Evolutionary conservation across 257 asterid species (phyloP), one percentile per base, ranked within the genome.

Genomic region (Nyctanthes arbortristis): DNA sequence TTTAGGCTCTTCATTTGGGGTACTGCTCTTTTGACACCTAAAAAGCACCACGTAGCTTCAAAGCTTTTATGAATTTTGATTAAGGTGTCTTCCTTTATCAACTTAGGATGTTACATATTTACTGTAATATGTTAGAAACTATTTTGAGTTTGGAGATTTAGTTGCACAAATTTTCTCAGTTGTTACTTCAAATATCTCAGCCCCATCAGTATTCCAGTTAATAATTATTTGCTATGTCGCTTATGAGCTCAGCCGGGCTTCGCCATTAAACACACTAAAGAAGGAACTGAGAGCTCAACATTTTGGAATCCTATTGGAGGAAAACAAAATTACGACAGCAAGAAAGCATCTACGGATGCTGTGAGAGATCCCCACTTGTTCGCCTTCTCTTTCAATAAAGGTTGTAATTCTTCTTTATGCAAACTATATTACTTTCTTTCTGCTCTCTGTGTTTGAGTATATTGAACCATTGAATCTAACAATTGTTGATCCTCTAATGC

Each of bases 301-400:
- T 93, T 93, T 79, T 93, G 99, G 99, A 81, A 83, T 81, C 93
- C 96, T 69, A 79, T 93, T 32, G 99, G 99, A 73, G 99, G 97
- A 49, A 91, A 93, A 79, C 95, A 89, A 84, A 84, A 77, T 68
- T 91, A 87, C 80, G 82, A 89, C 69, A 89, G 91, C 85, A 90
- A 87, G 84, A 87, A 89, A 79, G 49, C 77, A 34, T 18, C 80
- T 9, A 78, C 78, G 18, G 99, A 93, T 76, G 75, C 75, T 68
- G 65, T 77, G 72, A 84, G 97, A 79, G 99, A 93, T 77, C 93
- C 97, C 33, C 99, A 93, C 78, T 81, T 93, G 78, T 93, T 84
- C 71, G 73, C 85, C 33, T 87, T 80, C 84, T 89, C 93, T 68
- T 61, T 78, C 36, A 70, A 78, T 65, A 91, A 88, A 91, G 99